Conservation (phyloP, 2,329 filamentous ascomycete species). For the Aspergillus neoniger region DNA sequence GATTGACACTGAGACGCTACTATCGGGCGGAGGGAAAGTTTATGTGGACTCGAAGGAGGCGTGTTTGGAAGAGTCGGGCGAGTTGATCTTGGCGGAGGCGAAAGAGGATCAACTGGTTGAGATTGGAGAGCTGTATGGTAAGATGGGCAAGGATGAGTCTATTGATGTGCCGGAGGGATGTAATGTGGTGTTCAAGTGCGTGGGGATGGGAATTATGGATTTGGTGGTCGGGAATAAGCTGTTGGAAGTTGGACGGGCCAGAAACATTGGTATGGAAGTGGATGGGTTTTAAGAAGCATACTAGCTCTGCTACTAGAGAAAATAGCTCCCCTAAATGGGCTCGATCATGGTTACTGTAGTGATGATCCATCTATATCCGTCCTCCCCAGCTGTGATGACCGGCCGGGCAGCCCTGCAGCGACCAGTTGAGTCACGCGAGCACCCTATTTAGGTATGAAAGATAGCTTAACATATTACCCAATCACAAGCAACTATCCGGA, state of each 20-base stretch:
- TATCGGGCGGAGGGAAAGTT: constrained; percentile 63
- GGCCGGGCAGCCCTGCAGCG: too few relatives aligned
- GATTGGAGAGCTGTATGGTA: constrained; percentile 43
- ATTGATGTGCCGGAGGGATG: constrained; percentile 33
- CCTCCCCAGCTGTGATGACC: not conserved
- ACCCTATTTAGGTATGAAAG: not conserved
- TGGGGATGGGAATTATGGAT: constrained; percentile 56
- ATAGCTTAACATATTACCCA: not conserved
- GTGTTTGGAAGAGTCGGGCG: constrained; percentile 50
- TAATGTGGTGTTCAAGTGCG: constrained; percentile 54
- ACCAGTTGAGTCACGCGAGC: not conserved
- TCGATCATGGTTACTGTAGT: not conserved
- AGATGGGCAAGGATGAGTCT: constrained; percentile 17
- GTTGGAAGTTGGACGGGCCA: constrained; percentile 38
- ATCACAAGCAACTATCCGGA: too few relatives aligned
- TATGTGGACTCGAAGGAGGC: constrained; percentile 62
- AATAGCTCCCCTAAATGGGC: not conserved
- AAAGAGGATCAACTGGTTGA: constrained; percentile 43
- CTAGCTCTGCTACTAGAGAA: too few relatives aligned
- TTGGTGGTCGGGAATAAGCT: constrained; percentile 48
- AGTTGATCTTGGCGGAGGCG: constrained; percentile 47
- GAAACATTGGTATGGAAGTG: constrained; percentile 37
- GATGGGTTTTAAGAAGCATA: constrained; percentile 37
- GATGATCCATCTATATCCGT: not conserved
- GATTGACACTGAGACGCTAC: constrained; percentile 48